phyloP scores from a whole-genome alignment of 768 basidiomycete genomes.

The Lactifluus volemus region DNA sequence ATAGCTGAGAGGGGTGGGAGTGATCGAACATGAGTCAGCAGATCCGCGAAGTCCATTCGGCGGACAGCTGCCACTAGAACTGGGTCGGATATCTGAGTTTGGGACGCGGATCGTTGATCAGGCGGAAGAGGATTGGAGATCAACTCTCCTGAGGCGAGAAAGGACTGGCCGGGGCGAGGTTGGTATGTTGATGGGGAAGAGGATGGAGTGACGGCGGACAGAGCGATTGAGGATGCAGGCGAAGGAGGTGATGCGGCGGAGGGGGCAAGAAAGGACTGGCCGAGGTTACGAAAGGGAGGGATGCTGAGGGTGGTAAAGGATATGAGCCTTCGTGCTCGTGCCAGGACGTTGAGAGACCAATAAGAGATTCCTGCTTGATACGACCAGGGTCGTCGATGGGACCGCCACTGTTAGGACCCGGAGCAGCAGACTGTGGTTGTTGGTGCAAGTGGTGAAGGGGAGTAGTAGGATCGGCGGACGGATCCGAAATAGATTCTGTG shows the following conservation, averaged over 20 bases:
- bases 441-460: neutral
- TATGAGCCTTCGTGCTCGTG: conserved; percentile 47
- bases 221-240: conserved; percentile 25
- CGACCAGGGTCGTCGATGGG: neutral
- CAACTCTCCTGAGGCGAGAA: conserved; percentile 47
- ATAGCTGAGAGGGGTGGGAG: conserved; percentile 70
- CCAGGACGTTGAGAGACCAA: conserved; percentile 49
- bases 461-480: conserved; percentile 16
- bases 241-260: conserved; percentile 34
- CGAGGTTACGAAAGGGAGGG: conserved; percentile 57
- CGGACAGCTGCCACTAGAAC: conserved; percentile 44
- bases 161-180: conserved; percentile 47
- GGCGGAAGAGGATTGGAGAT: conserved; percentile 22
- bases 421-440: conserved; percentile 11
- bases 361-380: conserved; percentile 36
- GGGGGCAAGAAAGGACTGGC: conserved; percentile 75
- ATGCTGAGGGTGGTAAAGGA: conserved; percentile 25
- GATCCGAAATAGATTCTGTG: conserved; percentile 8
- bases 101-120: conserved; percentile 18
- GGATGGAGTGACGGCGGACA: no score
- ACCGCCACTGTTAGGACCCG: neutral
- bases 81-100: conserved; percentile 34
- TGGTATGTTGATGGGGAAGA: conserved; percentile 24
- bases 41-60: conserved; percentile 41
- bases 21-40: conserved; percentile 33